Evolutionary conservation across 1,139 yeast species (phyloP), one percentile per base, ranked within the genome.

Genomic region (Yamadazyma siamensis): DNA sequence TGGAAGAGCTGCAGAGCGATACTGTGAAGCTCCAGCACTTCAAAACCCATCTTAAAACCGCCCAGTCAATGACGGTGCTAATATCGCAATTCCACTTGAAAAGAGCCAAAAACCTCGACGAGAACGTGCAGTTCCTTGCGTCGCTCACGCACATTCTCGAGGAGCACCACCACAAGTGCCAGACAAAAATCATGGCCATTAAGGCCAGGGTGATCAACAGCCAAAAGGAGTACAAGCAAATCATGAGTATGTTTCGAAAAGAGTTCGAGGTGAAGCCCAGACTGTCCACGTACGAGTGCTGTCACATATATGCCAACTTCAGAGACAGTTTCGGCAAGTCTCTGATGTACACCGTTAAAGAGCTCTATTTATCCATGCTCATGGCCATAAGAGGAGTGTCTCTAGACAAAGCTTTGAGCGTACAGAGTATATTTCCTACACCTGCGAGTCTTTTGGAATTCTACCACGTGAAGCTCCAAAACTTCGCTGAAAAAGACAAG

Each of bases 321-420:
- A 84, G 80, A 43, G 75, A 75, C 5, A 71, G 82, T 28, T 59
- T 91, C 57, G 76, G 81, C 3, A 94, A 94, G 49, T 68, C 84
- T 2, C 76, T 76, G 13, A 65, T 80, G 65, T 65, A 75, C 49
- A 83, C 95, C 0, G 77, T 88, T 0, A 77, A 77, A 27, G 96
- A 91, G 43, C 61, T 87, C 45, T 91, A 77, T 45, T 61, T 88
- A 3, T 65, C 75, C 27, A 79, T 87, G 81, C 65, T 94, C 15
- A 77, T 88, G 83, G 71, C 89, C 1, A 71, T 83, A 2, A 71
- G 75, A 36, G 98, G 98, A 0, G 67, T 91, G 1, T 77, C 95
- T 0, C 59, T 87, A 25, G 96, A 89, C 40, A 86, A 84, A 51
- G 98, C 98, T 0, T 52, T 78, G 8, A 76, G 77, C 4, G 77